phyloP scores from a whole-genome alignment of 75 land plant genomes.

The Pinus albicaulis region DNA sequence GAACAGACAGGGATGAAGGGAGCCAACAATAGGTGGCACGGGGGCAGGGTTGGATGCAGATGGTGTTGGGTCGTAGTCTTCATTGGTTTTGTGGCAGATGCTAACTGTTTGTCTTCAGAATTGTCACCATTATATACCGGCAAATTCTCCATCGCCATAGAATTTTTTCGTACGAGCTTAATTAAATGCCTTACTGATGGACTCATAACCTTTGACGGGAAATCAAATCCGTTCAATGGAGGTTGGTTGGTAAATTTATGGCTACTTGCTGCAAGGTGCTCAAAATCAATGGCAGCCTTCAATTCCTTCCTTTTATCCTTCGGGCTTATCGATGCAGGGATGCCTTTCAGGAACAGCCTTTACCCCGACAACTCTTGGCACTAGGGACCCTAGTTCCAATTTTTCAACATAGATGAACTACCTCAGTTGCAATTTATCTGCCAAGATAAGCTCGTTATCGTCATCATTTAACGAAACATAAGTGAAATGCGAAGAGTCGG shows the following conservation, averaged over 20 bases:
- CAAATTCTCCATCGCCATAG: neutral
- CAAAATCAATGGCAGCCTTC: neutral
- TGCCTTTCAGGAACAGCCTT: slow-evolving; percentile 85
- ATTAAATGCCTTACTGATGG: slow-evolving; percentile 2
- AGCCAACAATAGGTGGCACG: no score
- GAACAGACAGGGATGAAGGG: no score
- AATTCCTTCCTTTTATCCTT: slow-evolving; percentile 27
- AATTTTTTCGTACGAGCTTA: neutral
- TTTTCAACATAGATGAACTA: slow-evolving; percentile 89
- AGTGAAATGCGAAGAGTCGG: slow-evolving; percentile 93
- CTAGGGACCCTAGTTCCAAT: slow-evolving; percentile 66
- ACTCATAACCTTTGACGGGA: neutral
- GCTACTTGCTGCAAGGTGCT: neutral
- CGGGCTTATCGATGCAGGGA: slow-evolving; percentile 82
- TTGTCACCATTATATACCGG: neutral
- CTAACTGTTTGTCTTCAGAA: neutral
- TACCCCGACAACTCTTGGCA: slow-evolving; percentile 78
- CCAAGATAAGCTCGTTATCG: slow-evolving; percentile 87
- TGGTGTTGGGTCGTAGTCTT: no score
- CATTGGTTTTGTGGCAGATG: neutral
- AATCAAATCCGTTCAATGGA: neutral
- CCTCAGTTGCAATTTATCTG: slow-evolving; percentile 87
- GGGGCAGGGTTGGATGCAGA: no score
- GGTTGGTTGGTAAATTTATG: neutral
- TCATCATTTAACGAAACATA: slow-evolving; percentile 84